Evolutionary conservation across 768 basidiomycete genomes (phyloP).

Genomic region (Kwoniella dejecticola): DNA sequence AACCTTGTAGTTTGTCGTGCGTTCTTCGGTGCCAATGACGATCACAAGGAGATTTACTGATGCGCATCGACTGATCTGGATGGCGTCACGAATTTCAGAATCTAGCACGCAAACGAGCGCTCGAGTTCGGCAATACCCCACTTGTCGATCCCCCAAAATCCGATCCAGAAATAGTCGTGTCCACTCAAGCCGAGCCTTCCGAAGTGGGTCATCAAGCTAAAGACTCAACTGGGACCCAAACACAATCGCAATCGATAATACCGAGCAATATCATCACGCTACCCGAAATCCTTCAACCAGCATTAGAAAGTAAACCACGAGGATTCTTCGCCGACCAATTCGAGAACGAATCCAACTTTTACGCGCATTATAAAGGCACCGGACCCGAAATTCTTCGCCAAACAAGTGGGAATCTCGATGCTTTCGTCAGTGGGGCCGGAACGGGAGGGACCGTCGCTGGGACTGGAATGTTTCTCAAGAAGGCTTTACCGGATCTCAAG

Average conservation of each 20-base stretch:
- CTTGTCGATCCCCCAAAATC: conserved; percentile 42
- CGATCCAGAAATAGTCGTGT: conserved; percentile 41
- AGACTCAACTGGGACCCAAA: too few species aligned
- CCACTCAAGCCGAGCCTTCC: conserved; percentile 59
- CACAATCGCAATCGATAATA: not conserved
- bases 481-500: conserved; percentile 65
- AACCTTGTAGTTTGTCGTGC: conserved; percentile 31
- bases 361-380: conserved; percentile 84
- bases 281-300: conserved; percentile 19
- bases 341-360: conserved; percentile 89
- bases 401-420: conserved; percentile 75
- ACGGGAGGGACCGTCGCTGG: conserved; percentile 96
- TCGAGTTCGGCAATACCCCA: conserved; percentile 66
- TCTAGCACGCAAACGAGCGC: conserved; percentile 76
- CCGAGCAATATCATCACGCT: not conserved
- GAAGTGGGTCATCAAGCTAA: conserved; percentile 57
- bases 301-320: conserved; percentile 59
- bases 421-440: conserved; percentile 91
- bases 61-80: too few species aligned
- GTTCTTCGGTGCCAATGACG: too few species aligned
- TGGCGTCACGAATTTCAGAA: too few species aligned
- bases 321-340: conserved; percentile 95
- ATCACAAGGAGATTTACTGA: too few species aligned
- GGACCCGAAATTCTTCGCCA: conserved; percentile 96
- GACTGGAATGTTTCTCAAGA: conserved; percentile 75